Evolutionary conservation across 345 rosid species (phyloP).

Genomic region (Citrus maxima): DNA sequence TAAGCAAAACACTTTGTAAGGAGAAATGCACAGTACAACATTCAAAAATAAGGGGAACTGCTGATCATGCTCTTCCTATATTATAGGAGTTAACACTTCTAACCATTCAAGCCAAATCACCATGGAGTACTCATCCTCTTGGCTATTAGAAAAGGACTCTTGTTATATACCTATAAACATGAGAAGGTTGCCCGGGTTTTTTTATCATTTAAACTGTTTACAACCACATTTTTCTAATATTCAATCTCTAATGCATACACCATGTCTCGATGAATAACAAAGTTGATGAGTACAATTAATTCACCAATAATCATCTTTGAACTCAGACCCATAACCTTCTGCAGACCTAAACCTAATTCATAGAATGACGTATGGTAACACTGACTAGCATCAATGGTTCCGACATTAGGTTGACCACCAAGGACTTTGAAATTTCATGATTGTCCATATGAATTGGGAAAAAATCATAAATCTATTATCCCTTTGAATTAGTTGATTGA

Average conservation of each 20-base stretch:
- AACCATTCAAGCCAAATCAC: slow-evolving; percentile 1
- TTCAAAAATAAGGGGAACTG: not conserved
- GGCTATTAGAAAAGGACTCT: not conserved
- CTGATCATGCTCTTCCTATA: not conserved
- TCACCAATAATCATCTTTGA: not conserved
- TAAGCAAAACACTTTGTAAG: not conserved
- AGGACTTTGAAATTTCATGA: not conserved
- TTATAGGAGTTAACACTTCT: not conserved
- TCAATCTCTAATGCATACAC: not conserved
- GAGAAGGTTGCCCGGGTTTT: not conserved
- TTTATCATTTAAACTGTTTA: not conserved
- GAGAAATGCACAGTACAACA: not conserved
- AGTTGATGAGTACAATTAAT: not conserved
- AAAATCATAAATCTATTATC: not conserved
- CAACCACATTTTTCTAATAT: not conserved
- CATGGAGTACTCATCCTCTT: not conserved
- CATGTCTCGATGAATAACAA: not conserved
- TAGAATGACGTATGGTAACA: not conserved
- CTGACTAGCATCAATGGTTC: not conserved
- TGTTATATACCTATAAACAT: not conserved
- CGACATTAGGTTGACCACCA: not conserved
- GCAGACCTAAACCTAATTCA: not conserved
- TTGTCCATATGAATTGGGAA: not conserved
- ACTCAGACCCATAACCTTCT: not conserved
- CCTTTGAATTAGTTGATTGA: not conserved